Evolutionary conservation across 2,329 filamentous ascomycete species (phyloP).

Genomic region (Pseudocercospora vitis): DNA sequence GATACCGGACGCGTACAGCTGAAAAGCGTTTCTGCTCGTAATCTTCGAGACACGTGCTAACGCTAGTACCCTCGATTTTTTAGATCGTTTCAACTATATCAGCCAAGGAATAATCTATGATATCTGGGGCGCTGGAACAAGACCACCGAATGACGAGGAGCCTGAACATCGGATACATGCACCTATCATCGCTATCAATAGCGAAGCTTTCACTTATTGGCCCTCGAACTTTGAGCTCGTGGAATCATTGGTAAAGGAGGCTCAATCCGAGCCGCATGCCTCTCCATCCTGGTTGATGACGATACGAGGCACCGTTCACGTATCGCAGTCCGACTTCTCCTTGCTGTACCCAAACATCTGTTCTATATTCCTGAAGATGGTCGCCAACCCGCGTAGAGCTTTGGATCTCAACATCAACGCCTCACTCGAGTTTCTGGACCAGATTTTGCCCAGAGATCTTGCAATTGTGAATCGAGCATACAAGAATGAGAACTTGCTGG

Average conservation of each 20-base stretch:
- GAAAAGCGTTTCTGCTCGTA: too few species aligned
- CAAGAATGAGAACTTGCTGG: slow-evolving; percentile 53
- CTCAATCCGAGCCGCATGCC: slow-evolving; percentile 42
- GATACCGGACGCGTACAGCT: too few species aligned
- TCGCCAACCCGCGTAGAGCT: slow-evolving; percentile 62
- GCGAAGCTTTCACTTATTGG: slow-evolving; percentile 71
- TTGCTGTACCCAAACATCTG: slow-evolving; percentile 62
- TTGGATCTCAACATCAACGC: slow-evolving; percentile 64
- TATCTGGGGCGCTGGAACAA: slow-evolving; percentile 58
- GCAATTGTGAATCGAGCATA: slow-evolving; percentile 53
- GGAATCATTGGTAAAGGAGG: slow-evolving; percentile 58
- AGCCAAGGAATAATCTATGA: slow-evolving; percentile 67
- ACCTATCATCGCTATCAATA: slow-evolving; percentile 64
- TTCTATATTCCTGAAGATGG: slow-evolving; percentile 61
- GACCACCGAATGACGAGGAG: slow-evolving; percentile 43
- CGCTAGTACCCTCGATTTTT: too few species aligned
- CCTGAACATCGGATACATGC: slow-evolving; percentile 50
- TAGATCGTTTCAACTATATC: slow-evolving; percentile 58
- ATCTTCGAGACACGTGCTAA: too few species aligned
- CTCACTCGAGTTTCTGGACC: slow-evolving; percentile 61
- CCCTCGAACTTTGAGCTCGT: slow-evolving; percentile 62
- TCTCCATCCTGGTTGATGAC: slow-evolving; percentile 50
- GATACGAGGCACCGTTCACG: slow-evolving; percentile 61
- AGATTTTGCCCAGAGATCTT: slow-evolving; percentile 52
- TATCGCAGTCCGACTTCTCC: slow-evolving; percentile 67